Evolutionary conservation across 768 basidiomycete genomes (phyloP), one percentile per base, ranked within the genome.

Genomic region (Pisolithus microcarpus): DNA sequence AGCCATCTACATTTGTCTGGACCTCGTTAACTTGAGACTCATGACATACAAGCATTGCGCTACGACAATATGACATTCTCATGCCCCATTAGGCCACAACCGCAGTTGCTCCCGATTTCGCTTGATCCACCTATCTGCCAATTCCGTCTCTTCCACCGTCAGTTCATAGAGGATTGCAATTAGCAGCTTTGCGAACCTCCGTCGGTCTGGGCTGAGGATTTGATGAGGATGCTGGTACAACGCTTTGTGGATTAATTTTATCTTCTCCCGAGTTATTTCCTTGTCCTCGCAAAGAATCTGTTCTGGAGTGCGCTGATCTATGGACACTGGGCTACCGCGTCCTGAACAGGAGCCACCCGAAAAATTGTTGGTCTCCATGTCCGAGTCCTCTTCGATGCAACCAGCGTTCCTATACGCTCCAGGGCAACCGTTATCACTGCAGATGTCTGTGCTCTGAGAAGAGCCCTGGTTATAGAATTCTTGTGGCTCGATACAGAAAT

Each of bases 401-500:
- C 34, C 34, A 34, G 11, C 34, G 34, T 11, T 34, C 13, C 45
- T 28, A 24, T 36, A 31, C 23, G 36, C 49, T 26, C 31, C 21
- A 21, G 40, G 28, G 1, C 16, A 18, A 7, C 7, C 19, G 21
- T 18, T 34, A 34, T 34, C 26, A 19, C 42, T 26, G 7, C 47
- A 45, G 26, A 19, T 38, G 13, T 46, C 34, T 21, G 44, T 54
- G 24, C 45, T 47, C 40, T 54, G 52, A 43, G 52, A 50, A 38
- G 52, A 53, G 15, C 3, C 21, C 26, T 53, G 52, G 26, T 37
- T 39, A 38, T 53, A 49, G 15, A 53, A 36, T 43, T 53, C 47
- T 16, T 46, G 52, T 16, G 52, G 43, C 16, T 47, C 52, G 38
- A 51, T 38, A 19, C 13, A 34, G 37, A 18, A 51, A 26, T 54